phyloP scores from a whole-genome alignment of 2,329 filamentous ascomycete genomes.

The Coniochaeta sp. region DNA sequence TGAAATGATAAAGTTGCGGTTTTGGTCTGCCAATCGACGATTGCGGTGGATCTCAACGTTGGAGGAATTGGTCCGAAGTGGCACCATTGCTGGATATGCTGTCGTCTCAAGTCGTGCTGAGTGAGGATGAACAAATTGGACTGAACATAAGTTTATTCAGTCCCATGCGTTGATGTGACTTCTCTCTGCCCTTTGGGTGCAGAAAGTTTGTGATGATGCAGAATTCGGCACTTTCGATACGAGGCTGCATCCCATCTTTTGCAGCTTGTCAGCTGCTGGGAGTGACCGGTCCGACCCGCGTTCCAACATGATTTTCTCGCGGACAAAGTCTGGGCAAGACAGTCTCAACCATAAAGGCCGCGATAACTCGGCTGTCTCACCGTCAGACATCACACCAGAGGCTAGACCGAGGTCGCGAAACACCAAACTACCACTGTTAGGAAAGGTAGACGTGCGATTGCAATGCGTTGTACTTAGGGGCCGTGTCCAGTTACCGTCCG shows the following conservation, averaged over 20 bases:
- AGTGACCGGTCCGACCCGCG: background rate
- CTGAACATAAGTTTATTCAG: background rate
- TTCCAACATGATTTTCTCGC: background rate
- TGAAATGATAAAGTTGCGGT: background rate
- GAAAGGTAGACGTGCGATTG: background rate
- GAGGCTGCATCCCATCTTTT: background rate
- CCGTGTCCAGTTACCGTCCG: background rate
- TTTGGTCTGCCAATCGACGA: background rate
- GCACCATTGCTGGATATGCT: background rate
- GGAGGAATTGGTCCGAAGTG: background rate
- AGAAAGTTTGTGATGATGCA: background rate
- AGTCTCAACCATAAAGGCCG: background rate
- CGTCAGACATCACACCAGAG: background rate
- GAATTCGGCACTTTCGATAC: background rate
- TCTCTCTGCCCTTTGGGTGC: background rate
- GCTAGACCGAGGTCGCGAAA: background rate
- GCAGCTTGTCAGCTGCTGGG: background rate
- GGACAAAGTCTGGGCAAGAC: background rate
- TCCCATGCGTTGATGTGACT: background rate
- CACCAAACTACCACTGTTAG: background rate
- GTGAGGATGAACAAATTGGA: background rate
- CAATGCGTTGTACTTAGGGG: background rate
- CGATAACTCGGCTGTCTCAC: background rate
- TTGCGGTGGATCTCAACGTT: background rate
- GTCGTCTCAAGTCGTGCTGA: background rate